Evolutionary conservation across 2,329 filamentous ascomycete species (phyloP), one percentile per base, ranked within the genome.

Genomic region (Sclerotinia trifoliorum): DNA sequence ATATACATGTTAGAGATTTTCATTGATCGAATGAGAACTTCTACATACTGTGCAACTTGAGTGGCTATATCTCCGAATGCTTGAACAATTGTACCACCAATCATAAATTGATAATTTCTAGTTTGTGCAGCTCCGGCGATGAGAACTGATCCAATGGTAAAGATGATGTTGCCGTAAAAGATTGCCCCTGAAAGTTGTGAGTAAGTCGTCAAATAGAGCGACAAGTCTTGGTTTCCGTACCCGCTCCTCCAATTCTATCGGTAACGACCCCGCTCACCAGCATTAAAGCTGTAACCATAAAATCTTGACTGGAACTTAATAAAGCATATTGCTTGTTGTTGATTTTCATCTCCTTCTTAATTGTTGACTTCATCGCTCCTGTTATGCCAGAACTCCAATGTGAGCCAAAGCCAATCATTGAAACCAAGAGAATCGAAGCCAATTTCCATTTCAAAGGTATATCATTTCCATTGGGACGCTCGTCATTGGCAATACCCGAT

Each of bases 341-440:
- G 73, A 89, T 88, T 58, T 83, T 70, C 54, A 88, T 79, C 80
- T 87, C 73, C 80, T 87, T 87, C 71, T 88, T 88, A 35, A 88
- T 75, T 0, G 85, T 88, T 24, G 79, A 85, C 74, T 88, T 88
- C 81, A 88, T 84, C 1, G 86, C 86, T 13, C 84, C 83, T 0
- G 85, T 87, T 1, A 88, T 83, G 1, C 86, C 85, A n/a, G 80
- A 80, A 70, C 85, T 87, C 85, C 86, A 88, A 29, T 83, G 82
- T 0, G 84, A 84, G 0, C 86, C 86, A 72, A 88, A 88, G 1
- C 86, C 85, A 71, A 88, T 86, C 66, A 81, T 76, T 19, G 81
- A 83, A 2, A 85, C 83, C 11, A 86, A 73, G 0, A 85, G 60
- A 3, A 88, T 82, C 0, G 85, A 80, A 11, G 78, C 74, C 19